Evolutionary conservation across 139 green algal genomes (phyloP).

Genomic region (Prasinococcaceae sp.): DNA sequence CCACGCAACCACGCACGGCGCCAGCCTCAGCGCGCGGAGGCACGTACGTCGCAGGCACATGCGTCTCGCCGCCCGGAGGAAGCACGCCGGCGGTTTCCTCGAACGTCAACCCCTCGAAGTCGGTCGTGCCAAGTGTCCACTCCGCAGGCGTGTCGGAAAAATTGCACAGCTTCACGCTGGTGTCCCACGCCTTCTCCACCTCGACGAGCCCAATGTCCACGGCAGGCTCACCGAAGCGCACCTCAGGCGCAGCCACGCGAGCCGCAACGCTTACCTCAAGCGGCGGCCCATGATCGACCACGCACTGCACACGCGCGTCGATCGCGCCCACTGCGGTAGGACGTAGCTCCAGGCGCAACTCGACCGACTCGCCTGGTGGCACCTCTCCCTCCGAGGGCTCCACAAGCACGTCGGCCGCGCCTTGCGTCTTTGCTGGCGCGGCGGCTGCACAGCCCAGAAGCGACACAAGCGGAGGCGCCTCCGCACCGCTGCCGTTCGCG

Average conservation of each 20-base stretch:
- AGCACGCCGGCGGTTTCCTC: neutral
- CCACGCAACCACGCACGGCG: neutral
- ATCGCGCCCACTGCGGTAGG: neutral
- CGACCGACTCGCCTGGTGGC: neutral
- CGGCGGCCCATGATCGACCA: neutral
- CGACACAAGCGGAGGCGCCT: neutral
- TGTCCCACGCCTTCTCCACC: neutral
- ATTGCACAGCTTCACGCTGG: neutral
- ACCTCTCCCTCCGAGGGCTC: neutral
- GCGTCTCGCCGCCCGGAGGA: neutral
- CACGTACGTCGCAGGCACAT: neutral
- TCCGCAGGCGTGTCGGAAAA: neutral
- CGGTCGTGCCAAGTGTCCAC: neutral
- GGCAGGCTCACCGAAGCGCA: neutral
- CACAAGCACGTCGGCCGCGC: neutral
- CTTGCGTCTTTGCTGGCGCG: too few species aligned
- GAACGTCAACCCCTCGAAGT: neutral
- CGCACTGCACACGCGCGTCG: neutral
- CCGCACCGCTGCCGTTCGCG: neutral
- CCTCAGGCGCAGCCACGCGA: neutral
- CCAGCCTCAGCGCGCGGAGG: neutral
- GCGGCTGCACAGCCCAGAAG: too few species aligned
- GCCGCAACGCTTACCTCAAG: neutral
- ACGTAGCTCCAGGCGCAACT: neutral
- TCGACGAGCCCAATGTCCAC: constrained; percentile 6